Base-by-base conservation (phyloP, 306 rosid genomes). In the Fragaria ananassa region DNA sequence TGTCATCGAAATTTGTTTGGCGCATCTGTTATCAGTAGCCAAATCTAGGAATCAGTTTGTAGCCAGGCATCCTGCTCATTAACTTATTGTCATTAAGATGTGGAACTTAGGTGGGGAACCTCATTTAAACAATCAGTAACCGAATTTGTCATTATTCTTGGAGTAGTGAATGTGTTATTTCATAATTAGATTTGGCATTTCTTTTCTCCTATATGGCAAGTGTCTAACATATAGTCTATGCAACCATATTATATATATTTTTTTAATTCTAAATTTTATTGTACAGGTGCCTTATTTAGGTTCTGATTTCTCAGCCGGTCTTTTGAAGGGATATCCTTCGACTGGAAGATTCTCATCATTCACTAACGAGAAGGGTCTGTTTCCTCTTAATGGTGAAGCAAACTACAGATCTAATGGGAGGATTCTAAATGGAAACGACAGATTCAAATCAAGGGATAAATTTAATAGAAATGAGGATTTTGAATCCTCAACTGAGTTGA, bases 261-360 rank as follows among this genome's bases (percentile, higher is more conserved):
- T 23, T 23, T 23, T 57, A 10, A 60, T 74, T 44, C 77, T 70
- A 47, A 64, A 49, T 62, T 61, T 75, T 49, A 37, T 74, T 67
- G 58, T 79, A 75, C 89, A 90, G 96, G 83, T 72, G 66, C 83
- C 87, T 72, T 84, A 79, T 74, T 49, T 84, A 37, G 85, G 69
- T 56, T 83, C 87, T 79, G 87, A 89, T 78, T 83, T 79, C 75
- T 70, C 83, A 62, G 84, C 71, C 29, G 50, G 76, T 56, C 58
- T 75, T 80, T 79, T 86, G 75, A 90, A 81, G 79, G 76, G 85
- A 25, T 78, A 80, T 73, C 75, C 86, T 21, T 81, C 83, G 67
- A 56, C 70, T 11, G 86, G 89, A 76, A 85, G 82, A 47, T 46
- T 70, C 45, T 68, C 93, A 15, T 76, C 91, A 37, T 68, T 64